Evolutionary conservation across 1,284 basidiomycete genomes (phyloP).

Genomic region (Sanguinoderma infundibulare): DNA sequence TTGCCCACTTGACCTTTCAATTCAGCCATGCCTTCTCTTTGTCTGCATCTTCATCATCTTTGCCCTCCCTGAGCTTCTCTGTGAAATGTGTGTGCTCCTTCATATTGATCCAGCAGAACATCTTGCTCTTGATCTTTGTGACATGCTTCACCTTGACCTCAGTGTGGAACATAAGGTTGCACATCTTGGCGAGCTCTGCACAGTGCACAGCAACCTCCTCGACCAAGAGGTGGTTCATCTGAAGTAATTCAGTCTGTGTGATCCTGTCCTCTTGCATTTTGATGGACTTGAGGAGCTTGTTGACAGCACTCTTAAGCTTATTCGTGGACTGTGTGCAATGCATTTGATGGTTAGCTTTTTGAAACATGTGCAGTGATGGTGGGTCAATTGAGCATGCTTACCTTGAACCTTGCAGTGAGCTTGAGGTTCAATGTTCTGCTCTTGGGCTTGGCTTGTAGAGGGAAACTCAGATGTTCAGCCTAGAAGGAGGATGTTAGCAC

Average conservation of each 20-base stretch:
- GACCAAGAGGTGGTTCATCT: constrained; percentile 79
- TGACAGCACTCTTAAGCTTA: constrained; percentile 79
- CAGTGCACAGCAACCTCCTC: constrained; percentile 86
- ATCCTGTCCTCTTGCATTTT: constrained; percentile 84
- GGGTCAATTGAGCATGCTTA: constrained; percentile 30
- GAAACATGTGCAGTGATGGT: neutral
- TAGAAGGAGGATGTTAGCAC: constrained; percentile 34
- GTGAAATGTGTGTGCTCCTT: constrained; percentile 71
- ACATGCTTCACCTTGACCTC: constrained; percentile 92
- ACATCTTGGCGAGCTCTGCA: constrained; percentile 83
- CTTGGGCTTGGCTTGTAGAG: constrained; percentile 73
- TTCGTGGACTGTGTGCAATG: constrained; percentile 77
- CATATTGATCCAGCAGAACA: constrained; percentile 86
- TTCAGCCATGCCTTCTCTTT: constrained; percentile 67
- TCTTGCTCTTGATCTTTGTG: constrained; percentile 96
- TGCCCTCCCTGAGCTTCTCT: constrained; percentile 55
- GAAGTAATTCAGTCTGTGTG: constrained; percentile 77
- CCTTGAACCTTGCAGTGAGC: constrained; percentile 83
- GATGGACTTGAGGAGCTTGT: constrained; percentile 76
- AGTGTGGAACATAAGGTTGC: constrained; percentile 93
- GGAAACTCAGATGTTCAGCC: constrained; percentile 93
- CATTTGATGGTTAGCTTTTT: neutral
- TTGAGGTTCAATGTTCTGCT: constrained; percentile 75
- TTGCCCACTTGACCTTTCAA: constrained; percentile 79
- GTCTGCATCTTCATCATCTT: constrained; percentile 49